Evolutionary conservation across 2,329 filamentous ascomycete species (phyloP).

Genomic region (Penicillium sp.): DNA sequence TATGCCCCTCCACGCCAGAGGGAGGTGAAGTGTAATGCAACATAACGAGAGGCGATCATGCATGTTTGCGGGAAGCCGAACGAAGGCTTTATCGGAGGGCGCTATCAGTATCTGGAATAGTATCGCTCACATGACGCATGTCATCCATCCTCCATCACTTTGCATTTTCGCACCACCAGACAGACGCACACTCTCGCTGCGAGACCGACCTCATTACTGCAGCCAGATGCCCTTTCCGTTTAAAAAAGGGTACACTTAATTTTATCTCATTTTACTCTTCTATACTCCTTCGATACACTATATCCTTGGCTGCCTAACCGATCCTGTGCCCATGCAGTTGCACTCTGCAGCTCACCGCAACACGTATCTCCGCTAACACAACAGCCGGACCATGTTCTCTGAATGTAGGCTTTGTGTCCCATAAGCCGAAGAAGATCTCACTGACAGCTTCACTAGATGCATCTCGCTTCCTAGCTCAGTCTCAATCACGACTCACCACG

Average conservation of each 20-base stretch:
- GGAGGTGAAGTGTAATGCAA: too few relatives aligned
- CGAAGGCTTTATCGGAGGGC: not conserved
- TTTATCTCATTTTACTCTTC: not conserved
- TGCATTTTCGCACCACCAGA: not conserved
- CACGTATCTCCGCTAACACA: conserved; percentile 4
- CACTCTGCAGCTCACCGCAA: not conserved
- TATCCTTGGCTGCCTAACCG: not conserved
- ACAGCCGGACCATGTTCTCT: conserved; percentile 64
- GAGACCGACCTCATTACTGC: not conserved
- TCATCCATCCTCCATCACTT: conserved; percentile 1
- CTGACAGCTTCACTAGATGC: conserved; percentile 62
- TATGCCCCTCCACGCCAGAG: too few relatives aligned
- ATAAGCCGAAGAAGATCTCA: not conserved
- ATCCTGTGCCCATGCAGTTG: not conserved
- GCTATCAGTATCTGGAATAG: not conserved
- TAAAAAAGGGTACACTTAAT: not conserved
- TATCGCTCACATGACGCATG: conserved; percentile 31
- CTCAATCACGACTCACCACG: conserved; percentile 82
- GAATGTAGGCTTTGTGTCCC: conserved; percentile 66
- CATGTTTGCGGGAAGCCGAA: not conserved
- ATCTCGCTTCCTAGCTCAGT: conserved; percentile 93
- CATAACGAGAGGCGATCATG: too few relatives aligned
- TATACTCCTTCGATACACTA: not conserved
- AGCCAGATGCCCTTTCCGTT: not conserved
- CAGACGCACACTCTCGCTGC: not conserved